Percentiles rank a stretch among this genome's conserved stretches.
phyloP scores from a whole-genome alignment of 768 basidiomycete species.

The Amanita muscaria region DNA sequence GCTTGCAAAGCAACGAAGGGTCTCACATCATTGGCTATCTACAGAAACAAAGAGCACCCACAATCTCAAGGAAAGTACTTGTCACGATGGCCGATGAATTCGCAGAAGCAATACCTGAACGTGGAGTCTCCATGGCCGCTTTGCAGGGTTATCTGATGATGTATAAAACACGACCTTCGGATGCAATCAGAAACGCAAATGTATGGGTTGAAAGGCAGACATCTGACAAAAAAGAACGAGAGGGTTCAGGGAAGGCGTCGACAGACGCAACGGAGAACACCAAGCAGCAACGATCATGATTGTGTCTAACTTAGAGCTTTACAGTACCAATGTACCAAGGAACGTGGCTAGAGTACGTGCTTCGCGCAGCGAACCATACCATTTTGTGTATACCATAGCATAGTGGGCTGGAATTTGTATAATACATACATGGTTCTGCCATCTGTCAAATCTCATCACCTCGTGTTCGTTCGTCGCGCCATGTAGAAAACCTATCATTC shows the following conservation, averaged over 20 bases:
- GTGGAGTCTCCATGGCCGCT: conserved; percentile 39
- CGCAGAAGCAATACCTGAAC: conserved; percentile 40
- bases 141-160: conserved; percentile 59
- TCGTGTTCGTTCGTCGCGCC: neutral
- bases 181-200: conserved; percentile 38
- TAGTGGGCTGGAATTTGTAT: too few species aligned
- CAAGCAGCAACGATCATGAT: neutral
- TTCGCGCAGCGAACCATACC: too few species aligned
- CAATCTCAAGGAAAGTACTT: conserved; percentile 31
- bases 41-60: conserved; percentile 29
- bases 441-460: too few species aligned
- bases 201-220: conserved; percentile 38
- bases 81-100: conserved; percentile 47
- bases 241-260: neutral
- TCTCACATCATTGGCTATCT: conserved; percentile 10
- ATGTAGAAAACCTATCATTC: conserved; percentile 4
- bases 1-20: conserved; percentile 9
- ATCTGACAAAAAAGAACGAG: neutral
- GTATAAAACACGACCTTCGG: conserved; percentile 51
- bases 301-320: too few species aligned
- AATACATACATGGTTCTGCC: too few species aligned
- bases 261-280: too few species aligned
- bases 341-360: too few species aligned
- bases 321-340: too few species aligned
- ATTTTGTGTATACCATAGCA: too few species aligned